These are phyloP conservation scores for Myriosclerotinia duriaeana DNA, from an alignment of 2,329 filamentous ascomycete species.

Conservation along the genomic window DNA sequence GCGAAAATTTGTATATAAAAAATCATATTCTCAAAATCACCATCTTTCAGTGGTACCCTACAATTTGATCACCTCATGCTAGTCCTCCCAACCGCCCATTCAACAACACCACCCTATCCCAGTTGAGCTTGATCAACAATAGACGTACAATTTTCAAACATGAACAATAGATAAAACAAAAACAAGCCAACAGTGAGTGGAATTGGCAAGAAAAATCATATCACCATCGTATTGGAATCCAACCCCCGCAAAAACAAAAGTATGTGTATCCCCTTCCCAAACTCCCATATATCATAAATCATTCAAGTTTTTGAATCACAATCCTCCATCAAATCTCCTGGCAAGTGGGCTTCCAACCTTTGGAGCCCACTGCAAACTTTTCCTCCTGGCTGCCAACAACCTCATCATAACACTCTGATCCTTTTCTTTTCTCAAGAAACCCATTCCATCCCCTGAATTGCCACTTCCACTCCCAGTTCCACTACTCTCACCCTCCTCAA, in stretches of 20 bases:
- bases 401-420: conserved; percentile 48
- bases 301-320: background rate
- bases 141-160: background rate
- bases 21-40: background rate
- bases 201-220: background rate
- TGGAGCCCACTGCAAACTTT: conserved; percentile 76
- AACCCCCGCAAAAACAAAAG: background rate
- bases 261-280: background rate
- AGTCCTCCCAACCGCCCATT: background rate
- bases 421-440: conserved; percentile 51
- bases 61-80: background rate
- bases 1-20: background rate
- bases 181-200: background rate
- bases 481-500: conserved; percentile 26
- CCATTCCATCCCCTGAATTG: conserved; percentile 1
- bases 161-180: background rate
- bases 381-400: conserved; percentile 69
- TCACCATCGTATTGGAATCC: background rate
- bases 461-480: background rate
- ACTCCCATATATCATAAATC: conserved; percentile 4
- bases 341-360: conserved; percentile 72
- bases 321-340: conserved; percentile 40
- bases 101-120: background rate
- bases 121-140: background rate
- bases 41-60: background rate